Percentiles rank a stretch among this genome's conserved stretches.
phyloP scores from a whole-genome alignment of 2,329 filamentous ascomycete species.

The Penicillium concentricum region DNA sequence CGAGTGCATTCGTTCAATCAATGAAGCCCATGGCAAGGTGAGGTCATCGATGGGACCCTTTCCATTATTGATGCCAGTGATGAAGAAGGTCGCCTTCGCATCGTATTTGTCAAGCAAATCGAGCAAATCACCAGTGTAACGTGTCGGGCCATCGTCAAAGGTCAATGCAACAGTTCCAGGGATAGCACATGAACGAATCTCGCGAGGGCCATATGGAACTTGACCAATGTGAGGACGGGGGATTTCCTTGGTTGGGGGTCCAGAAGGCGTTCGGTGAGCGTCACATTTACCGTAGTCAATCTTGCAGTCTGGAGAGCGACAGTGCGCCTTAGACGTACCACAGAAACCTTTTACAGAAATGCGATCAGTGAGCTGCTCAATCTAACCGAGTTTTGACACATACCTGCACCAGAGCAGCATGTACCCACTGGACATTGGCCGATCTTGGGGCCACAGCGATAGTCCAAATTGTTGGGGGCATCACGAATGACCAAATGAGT shows the following conservation, averaged over 20 bases:
- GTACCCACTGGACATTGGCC: constrained; percentile 36
- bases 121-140: constrained; percentile 61
- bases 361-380: background rate
- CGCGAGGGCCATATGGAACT: constrained; percentile 36
- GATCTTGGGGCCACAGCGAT: constrained; percentile 35
- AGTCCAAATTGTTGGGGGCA: constrained; percentile 15
- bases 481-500: constrained; percentile 14
- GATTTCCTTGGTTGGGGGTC: constrained; percentile 35
- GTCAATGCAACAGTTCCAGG: constrained; percentile 64
- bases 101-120: constrained; percentile 60
- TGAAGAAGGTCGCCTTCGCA: constrained; percentile 67
- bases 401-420: constrained; percentile 43
- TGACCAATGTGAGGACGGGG: constrained; percentile 37
- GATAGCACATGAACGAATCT: constrained; percentile 43
- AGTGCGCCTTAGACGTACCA: constrained; percentile 37
- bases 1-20: constrained; percentile 43
- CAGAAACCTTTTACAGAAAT: constrained; percentile 35
- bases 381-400: background rate
- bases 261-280: constrained; percentile 34
- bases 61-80: constrained; percentile 52
- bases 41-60: constrained; percentile 47
- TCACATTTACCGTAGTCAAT: constrained; percentile 43
- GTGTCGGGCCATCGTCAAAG: constrained; percentile 65
- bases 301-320: constrained; percentile 42
- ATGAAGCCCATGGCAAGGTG: constrained; percentile 37